Conservation (phyloP, 148 eudicot species). For the Oxyria digyna region DNA sequence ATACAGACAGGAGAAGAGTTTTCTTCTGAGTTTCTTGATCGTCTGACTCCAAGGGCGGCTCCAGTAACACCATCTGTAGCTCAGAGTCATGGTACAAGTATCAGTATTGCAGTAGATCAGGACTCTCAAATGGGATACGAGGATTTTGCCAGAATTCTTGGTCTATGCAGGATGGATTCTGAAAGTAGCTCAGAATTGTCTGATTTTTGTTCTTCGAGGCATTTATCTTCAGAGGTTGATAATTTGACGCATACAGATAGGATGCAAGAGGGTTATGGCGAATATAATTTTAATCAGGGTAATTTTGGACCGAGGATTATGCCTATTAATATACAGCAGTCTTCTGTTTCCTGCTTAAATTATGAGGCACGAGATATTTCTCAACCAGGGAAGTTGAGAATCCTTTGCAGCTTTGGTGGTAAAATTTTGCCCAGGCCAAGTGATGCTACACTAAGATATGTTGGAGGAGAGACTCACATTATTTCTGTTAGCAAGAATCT, state of each 20-base stretch:
- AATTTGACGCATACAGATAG: conserved; percentile 22
- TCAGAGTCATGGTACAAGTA: conserved; percentile 25
- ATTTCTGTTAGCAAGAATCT: conserved; percentile 51
- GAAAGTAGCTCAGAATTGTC: conserved; percentile 44
- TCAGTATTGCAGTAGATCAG: conserved; percentile 27
- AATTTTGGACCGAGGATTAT: conserved; percentile 23
- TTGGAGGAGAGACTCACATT: conserved; percentile 88
- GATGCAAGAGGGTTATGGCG: conserved; percentile 16
- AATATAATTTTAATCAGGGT: conserved; percentile 19
- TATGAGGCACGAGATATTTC: conserved; percentile 41
- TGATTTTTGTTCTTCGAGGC: conserved; percentile 47
- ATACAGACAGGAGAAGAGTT: conserved; percentile 67
- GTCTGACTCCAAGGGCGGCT: conserved; percentile 30
- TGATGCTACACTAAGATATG: conserved; percentile 90
- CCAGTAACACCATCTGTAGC: conserved; percentile 18
- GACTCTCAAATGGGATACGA: conserved; percentile 37
- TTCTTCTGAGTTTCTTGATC: conserved; percentile 53
- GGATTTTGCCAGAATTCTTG: conserved; percentile 56
- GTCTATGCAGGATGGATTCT: conserved; percentile 59
- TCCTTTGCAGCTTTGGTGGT: conserved; percentile 93
- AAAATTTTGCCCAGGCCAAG: conserved; percentile 84
- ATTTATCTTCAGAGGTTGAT: conserved; percentile 31
- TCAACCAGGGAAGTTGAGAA: conserved; percentile 60
- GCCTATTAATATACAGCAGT: conserved; percentile 25
- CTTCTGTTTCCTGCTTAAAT: conserved; percentile 24